Conservation (phyloP, 169 alveolate genomes). For the Sarcocystis neurona region DNA sequence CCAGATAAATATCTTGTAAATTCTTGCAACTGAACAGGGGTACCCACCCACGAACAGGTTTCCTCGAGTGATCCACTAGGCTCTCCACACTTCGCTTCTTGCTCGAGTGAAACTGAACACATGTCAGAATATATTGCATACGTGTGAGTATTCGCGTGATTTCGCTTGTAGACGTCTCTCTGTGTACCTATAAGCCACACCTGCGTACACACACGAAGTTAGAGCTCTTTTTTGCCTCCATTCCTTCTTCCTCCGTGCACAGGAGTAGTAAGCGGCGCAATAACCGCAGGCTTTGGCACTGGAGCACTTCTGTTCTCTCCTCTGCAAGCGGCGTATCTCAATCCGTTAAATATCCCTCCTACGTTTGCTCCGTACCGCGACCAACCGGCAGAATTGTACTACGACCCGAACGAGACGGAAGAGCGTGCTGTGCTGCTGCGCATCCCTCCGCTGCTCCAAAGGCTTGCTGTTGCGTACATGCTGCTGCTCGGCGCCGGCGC, state of each 20-base stretch:
- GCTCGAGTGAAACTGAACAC: no score
- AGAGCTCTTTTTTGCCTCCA: no score
- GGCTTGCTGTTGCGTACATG: slow-evolving; percentile 1
- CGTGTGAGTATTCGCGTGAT: no score
- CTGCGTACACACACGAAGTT: no score
- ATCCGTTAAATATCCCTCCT: slow-evolving; percentile 37
- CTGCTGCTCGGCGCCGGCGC: slow-evolving; percentile 13
- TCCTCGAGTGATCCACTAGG: no score
- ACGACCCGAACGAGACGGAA: neutral
- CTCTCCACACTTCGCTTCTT: no score
- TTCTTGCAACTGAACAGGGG: no score
- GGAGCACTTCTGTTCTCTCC: slow-evolving; percentile 41
- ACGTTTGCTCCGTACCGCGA: slow-evolving; percentile 4
- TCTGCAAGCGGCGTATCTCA: slow-evolving; percentile 25
- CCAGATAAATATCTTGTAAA: no score
- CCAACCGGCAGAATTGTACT: slow-evolving; percentile 45
- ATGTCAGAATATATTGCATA: no score
- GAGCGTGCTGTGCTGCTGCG: neutral
- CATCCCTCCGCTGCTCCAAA: neutral
- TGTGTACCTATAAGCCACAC: no score
- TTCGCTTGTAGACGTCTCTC: no score
- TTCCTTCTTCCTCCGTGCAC: neutral
- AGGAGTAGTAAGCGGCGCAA: slow-evolving; percentile 47
- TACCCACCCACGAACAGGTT: no score
- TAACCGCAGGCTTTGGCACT: slow-evolving; percentile 53